Evolutionary conservation across 495 filamentous ascomycete genomes (phyloP).

Genomic region (Glutinoglossum americanum): DNA sequence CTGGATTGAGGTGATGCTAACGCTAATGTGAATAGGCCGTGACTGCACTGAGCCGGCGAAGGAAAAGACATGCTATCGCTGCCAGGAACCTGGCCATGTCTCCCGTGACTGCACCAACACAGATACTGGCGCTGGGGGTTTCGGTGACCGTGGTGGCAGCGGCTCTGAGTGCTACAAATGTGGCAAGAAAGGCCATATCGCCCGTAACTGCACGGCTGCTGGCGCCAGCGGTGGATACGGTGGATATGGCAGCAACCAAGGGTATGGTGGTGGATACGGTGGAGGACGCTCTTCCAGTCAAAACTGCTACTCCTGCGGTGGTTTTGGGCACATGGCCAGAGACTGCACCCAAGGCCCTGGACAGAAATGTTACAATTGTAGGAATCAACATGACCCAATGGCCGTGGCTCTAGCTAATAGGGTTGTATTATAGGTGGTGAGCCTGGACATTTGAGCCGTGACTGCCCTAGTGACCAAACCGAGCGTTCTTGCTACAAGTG

Average conservation of each 20-base stretch:
- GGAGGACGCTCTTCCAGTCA: slow-evolving; percentile 34
- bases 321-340: slow-evolving; percentile 87
- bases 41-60: slow-evolving; percentile 79
- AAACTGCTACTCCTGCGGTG: slow-evolving; percentile 94
- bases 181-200: slow-evolving; percentile 90
- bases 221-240: slow-evolving; percentile 16
- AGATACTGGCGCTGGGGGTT: slow-evolving; percentile 24
- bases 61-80: slow-evolving; percentile 94
- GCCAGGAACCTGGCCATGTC: slow-evolving; percentile 72
- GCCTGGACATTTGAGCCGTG: slow-evolving; percentile 80
- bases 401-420: not conserved
- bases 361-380: slow-evolving; percentile 98
- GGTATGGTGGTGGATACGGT: slow-evolving; percentile 19
- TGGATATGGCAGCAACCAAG: slow-evolving; percentile 14
- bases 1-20: not conserved
- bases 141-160: slow-evolving; percentile 20
- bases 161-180: slow-evolving; percentile 97
- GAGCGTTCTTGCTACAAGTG: slow-evolving; percentile 92
- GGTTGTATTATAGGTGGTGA: slow-evolving; percentile 37
- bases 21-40: slow-evolving; percentile 34
- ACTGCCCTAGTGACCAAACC: slow-evolving; percentile 74
- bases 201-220: slow-evolving; percentile 73
- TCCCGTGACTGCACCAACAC: slow-evolving; percentile 68
- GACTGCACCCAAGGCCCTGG: slow-evolving; percentile 81
- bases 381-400: slow-evolving; percentile 9